phyloP scores from a whole-genome alignment of 176 grass and related monocot species.

The Musa itinerans region DNA sequence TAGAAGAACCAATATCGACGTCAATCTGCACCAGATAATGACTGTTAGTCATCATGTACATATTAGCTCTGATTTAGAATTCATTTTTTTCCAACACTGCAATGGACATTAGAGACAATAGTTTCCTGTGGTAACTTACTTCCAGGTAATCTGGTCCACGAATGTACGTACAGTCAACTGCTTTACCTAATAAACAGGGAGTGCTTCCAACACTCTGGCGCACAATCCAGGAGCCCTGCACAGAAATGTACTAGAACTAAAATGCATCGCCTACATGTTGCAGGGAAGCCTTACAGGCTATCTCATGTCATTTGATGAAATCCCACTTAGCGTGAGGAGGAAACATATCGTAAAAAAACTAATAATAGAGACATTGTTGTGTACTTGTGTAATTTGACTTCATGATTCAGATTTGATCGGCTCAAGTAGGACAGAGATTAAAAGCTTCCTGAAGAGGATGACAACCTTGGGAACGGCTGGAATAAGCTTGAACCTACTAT shows the following conservation, averaged over 20 bases:
- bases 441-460: not conserved
- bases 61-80: not conserved
- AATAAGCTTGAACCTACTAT: conserved; percentile 98
- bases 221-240: conserved; percentile 95
- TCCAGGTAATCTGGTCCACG: conserved; percentile 80
- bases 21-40: conserved; percentile 59
- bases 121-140: conserved; percentile 25
- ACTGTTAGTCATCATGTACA: conserved; percentile 20
- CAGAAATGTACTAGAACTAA: not conserved
- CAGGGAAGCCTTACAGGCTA: too few species aligned
- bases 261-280: not conserved
- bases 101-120: not conserved
- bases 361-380: not conserved
- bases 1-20: conserved; percentile 94
- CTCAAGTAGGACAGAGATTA: not conserved
- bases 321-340: not conserved
- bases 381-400: not conserved
- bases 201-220: conserved; percentile 93
- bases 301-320: not conserved
- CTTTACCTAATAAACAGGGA: conserved; percentile 94
- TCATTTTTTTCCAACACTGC: not conserved
- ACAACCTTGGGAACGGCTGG: conserved; percentile 90
- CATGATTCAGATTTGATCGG: conserved; percentile 9
- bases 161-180: conserved; percentile 88
- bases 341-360: not conserved